These are phyloP conservation scores for Besnoitia besnoiti DNA, from an alignment of 169 alveolate species.

Conservation along the genomic window DNA sequence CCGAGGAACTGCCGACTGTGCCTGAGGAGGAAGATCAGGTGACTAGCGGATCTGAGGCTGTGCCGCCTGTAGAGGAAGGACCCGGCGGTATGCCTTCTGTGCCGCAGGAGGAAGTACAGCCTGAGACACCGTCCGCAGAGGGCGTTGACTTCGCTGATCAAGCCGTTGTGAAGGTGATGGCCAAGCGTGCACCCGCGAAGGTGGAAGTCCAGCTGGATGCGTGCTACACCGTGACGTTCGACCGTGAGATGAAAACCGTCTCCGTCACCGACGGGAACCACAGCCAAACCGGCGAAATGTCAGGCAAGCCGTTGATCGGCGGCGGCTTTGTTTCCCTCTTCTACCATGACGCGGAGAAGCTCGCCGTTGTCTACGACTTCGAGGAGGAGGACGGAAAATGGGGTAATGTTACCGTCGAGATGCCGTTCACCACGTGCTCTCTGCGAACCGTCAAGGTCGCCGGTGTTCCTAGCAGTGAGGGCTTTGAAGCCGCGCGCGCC, in stretches of 20 bases:
- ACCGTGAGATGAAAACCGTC: background rate
- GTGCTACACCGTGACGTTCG: background rate
- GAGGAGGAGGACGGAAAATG: background rate
- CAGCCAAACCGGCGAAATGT: background rate
- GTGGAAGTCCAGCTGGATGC: background rate
- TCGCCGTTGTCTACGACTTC: conserved; percentile 12
- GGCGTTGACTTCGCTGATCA: background rate
- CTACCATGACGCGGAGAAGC: background rate
- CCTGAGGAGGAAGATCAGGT: no score
- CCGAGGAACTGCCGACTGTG: no score
- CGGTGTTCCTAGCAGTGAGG: background rate
- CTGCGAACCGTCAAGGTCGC: background rate
- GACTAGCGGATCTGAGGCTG: no score
- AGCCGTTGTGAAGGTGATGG: background rate
- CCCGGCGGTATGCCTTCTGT: no score
- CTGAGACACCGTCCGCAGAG: no score
- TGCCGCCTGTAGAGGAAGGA: no score
- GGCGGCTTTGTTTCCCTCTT: background rate
- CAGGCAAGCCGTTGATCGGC: background rate
- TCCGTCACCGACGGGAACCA: background rate
- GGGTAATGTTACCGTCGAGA: background rate
- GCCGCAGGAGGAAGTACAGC: no score
- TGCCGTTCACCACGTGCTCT: background rate
- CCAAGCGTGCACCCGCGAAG: background rate
- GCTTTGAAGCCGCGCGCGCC: background rate